Percentiles rank a stretch among this genome's conserved stretches.
phyloP scores from a whole-genome alignment of 306 rosid species.

The Cucurbita moschata region DNA sequence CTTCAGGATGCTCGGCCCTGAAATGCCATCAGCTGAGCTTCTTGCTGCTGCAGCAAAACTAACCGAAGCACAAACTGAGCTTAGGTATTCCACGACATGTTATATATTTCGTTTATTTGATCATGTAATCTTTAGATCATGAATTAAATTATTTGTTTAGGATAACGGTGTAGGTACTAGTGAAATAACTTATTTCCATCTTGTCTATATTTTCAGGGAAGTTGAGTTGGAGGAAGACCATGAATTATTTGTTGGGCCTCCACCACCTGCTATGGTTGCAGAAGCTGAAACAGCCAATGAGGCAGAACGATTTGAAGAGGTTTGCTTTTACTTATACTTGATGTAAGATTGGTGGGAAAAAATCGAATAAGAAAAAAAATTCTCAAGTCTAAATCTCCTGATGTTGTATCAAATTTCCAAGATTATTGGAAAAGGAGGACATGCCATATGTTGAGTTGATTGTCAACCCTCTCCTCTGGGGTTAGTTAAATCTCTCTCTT shows the following conservation, averaged over 20 bases:
- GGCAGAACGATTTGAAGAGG: constrained; percentile 96
- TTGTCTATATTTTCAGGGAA: constrained; percentile 29
- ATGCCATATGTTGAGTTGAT: neutral
- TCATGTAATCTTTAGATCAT: neutral
- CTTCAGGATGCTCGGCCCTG: constrained; percentile 71
- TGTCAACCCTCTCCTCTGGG: neutral
- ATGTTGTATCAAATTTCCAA: neutral
- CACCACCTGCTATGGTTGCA: constrained; percentile 75
- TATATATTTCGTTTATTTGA: neutral
- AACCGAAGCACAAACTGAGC: constrained; percentile 79
- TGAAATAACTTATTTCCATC: neutral
- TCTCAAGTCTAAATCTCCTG: neutral
- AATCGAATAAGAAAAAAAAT: neutral
- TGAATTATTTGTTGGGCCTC: constrained; percentile 67
- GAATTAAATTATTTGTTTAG: neutral
- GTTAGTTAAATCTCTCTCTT: neutral
- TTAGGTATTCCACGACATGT: constrained; percentile 30
- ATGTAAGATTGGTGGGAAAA: neutral
- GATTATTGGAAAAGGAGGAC: neutral
- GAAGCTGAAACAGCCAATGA: constrained; percentile 87
- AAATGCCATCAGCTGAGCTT: constrained; percentile 88
- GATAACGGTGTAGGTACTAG: neutral
- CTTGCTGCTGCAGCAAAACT: constrained; percentile 92
- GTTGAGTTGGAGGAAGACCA: constrained; percentile 59
- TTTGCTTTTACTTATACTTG: constrained; percentile 7